Conservation (phyloP, 805 yeast genomes). For the Pichia manshurica region DNA sequence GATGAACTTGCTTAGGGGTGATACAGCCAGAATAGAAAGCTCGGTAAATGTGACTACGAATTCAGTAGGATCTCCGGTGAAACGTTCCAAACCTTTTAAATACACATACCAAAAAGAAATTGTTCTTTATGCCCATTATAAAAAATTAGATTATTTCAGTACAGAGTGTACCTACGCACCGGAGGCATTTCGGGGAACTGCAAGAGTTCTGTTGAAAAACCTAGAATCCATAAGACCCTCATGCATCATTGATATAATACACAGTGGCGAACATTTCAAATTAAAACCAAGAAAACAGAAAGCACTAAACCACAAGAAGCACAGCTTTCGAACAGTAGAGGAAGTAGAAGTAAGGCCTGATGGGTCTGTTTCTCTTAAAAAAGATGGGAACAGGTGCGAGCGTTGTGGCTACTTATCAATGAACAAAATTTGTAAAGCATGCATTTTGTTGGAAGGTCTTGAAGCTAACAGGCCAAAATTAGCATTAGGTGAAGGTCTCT, state of each 20-base stretch:
- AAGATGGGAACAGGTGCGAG: slow-evolving; percentile 68
- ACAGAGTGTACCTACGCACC: slow-evolving; percentile 99
- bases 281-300: slow-evolving; percentile 53
- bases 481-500: slow-evolving; percentile 42
- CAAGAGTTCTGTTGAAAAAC: slow-evolving; percentile 85
- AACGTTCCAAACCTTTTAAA: slow-evolving; percentile 92
- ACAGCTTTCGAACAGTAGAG: slow-evolving; percentile 35
- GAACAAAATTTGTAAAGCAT: slow-evolving; percentile 88
- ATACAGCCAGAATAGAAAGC: slow-evolving; percentile 82
- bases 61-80: slow-evolving; percentile 80
- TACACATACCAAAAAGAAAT: slow-evolving; percentile 96
- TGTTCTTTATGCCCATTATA: slow-evolving; percentile 94
- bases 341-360: slow-evolving; percentile 54
- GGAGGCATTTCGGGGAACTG: slow-evolving; percentile 97
- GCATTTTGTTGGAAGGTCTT: slow-evolving; percentile 78
- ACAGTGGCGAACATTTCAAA: slow-evolving; percentile 83
- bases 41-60: slow-evolving; percentile 83
- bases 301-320: slow-evolving; percentile 3
- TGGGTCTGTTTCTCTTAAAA: slow-evolving; percentile 50
- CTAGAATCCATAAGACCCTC: slow-evolving; percentile 87
- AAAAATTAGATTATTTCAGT: slow-evolving; percentile 88
- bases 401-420: slow-evolving; percentile 90
- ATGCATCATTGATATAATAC: slow-evolving; percentile 88
- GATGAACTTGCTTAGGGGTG: slow-evolving; percentile 95
- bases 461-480: slow-evolving; percentile 70